These are phyloP conservation scores for Penicillium sp. DNA, from an alignment of 2,329 filamentous ascomycete species.

Conservation along the genomic window DNA sequence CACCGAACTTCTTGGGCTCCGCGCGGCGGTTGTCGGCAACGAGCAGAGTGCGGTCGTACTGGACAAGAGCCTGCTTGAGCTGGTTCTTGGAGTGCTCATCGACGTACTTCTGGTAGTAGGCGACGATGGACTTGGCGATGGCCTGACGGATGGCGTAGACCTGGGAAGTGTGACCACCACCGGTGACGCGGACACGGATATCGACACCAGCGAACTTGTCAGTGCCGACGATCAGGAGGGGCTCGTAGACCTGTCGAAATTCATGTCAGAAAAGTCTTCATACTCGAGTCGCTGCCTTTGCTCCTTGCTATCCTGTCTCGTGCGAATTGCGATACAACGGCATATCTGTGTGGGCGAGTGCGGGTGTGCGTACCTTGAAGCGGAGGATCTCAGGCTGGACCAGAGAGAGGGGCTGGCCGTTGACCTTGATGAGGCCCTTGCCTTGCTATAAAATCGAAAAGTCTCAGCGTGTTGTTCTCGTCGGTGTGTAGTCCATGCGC, in stretches of 20 bases:
- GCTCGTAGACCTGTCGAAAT: slow-evolving; percentile 78
- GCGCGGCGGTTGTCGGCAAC: slow-evolving; percentile 98
- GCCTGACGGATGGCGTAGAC: slow-evolving; percentile 98
- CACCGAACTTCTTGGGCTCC: slow-evolving; percentile 91
- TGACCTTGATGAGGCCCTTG: slow-evolving; percentile 95
- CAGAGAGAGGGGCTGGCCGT: slow-evolving; percentile 90
- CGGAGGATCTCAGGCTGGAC: slow-evolving; percentile 95
- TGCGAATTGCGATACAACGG: slow-evolving; percentile 3
- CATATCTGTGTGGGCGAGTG: slow-evolving; percentile 3
- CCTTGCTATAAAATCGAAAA: slow-evolving; percentile 52
- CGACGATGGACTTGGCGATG: slow-evolving; percentile 93
- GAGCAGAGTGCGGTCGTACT: slow-evolving; percentile 94
- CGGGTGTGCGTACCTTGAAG: slow-evolving; percentile 68
- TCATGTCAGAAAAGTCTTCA: slow-evolving; percentile 8
- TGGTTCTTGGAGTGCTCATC: slow-evolving; percentile 99
- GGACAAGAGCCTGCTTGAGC: slow-evolving; percentile 92
- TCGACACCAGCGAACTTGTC: slow-evolving; percentile 97
- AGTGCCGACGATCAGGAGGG: slow-evolving; percentile 89
- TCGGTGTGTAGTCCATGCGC: slow-evolving; percentile 10
- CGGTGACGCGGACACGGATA: slow-evolving; percentile 92
- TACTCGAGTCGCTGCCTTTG: background rate
- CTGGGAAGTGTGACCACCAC: slow-evolving; percentile 96
- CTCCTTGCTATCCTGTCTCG: background rate
- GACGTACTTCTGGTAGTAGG: slow-evolving; percentile 99
- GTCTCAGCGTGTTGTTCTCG: slow-evolving; percentile 27